Conservation (phyloP, 495 filamentous ascomycete genomes). For the Glarea lozoyensis region DNA sequence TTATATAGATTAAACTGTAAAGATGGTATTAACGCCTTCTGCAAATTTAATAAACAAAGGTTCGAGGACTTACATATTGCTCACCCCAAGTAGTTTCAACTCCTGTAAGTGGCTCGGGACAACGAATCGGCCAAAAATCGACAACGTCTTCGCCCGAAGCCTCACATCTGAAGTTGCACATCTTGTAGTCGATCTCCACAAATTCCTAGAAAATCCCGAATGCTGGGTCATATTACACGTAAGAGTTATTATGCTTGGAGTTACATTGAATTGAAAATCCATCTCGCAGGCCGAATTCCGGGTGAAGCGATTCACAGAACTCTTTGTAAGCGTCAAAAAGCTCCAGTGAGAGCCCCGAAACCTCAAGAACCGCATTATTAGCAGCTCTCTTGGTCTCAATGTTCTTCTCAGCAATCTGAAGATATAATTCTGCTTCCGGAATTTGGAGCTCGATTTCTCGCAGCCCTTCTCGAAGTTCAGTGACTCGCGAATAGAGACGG, state of each 20-base stretch:
- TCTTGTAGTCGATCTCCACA: constrained; percentile 2
- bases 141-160: constrained; percentile 1
- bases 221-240: constrained; percentile 9
- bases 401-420: no score
- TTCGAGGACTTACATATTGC: constrained; percentile 7
- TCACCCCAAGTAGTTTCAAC: constrained; percentile 7
- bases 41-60: not conserved
- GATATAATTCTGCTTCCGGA: no score
- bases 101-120: not conserved
- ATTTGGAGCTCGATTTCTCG: no score
- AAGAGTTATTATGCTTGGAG: constrained; percentile 2
- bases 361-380: no score
- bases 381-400: no score
- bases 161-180: constrained; percentile 6
- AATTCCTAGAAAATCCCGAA: constrained; percentile 3
- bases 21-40: not conserved
- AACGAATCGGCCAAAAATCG: constrained; percentile 5
- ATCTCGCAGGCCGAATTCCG: constrained; percentile 1
- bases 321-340: constrained; percentile 8
- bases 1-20: constrained; percentile 6
- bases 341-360: constrained; percentile 7
- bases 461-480: no score
- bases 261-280: constrained; percentile 14
- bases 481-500: no score
- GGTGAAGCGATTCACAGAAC: constrained; percentile 14